These are phyloP conservation scores for Ustilago lituana DNA, from an alignment of 1,284 basidiomycete genomes.

Conservation along the genomic window DNA sequence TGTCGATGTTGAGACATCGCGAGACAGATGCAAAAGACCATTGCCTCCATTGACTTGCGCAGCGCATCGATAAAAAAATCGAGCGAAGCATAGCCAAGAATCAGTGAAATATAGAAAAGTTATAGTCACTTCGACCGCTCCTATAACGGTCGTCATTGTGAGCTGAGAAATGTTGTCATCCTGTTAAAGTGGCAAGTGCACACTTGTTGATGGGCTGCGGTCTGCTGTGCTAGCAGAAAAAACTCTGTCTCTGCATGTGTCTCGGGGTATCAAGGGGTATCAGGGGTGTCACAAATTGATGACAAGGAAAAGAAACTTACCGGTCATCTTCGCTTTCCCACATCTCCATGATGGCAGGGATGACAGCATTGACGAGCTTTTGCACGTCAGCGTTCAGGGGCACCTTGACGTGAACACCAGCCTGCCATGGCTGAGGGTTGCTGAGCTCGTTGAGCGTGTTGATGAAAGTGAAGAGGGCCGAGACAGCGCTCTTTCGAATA, in stretches of 20 bases:
- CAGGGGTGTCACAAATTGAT: neutral
- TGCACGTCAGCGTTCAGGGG: constrained; percentile 81
- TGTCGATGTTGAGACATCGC: too few relatives aligned
- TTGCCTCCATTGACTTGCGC: neutral
- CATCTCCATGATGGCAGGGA: constrained; percentile 84
- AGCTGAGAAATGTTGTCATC: constrained; percentile 84
- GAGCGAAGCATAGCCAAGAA: constrained; percentile 10
- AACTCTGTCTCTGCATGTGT: constrained; percentile 12
- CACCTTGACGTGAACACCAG: constrained; percentile 74
- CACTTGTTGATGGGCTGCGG: neutral
- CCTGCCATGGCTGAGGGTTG: constrained; percentile 81
- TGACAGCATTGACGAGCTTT: constrained; percentile 80
- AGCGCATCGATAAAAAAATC: constrained; percentile 1
- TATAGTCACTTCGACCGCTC: constrained; percentile 54
- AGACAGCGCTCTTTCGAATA: constrained; percentile 91
- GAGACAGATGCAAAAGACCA: constrained; percentile 14
- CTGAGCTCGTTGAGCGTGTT: constrained; percentile 92
- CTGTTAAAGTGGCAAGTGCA: constrained; percentile 45
- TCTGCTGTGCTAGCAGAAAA: neutral
- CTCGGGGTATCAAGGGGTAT: neutral
- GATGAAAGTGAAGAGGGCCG: constrained; percentile 88
- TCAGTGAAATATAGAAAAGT: constrained; percentile 55
- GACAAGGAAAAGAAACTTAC: constrained; percentile 72
- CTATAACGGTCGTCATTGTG: constrained; percentile 76
- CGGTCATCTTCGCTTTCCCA: constrained; percentile 97